phyloP scores from a whole-genome alignment of 306 rosid species.

The Vigna angularis region DNA sequence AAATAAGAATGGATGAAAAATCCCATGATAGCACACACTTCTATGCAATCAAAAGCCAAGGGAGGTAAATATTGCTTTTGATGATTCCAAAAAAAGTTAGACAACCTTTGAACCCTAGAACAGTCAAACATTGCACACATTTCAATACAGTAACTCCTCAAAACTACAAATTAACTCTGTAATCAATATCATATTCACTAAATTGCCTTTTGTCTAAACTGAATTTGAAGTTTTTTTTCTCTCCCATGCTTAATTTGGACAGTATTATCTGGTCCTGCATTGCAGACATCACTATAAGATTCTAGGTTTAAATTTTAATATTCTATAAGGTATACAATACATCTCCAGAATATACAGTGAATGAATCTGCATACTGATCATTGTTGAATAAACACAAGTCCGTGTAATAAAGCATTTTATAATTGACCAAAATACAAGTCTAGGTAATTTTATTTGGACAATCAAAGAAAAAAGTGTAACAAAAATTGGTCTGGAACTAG shows the following conservation, averaged over 20 bases:
- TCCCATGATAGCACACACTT: background rate
- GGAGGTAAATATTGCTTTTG: background rate
- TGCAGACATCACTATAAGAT: constrained; percentile 28
- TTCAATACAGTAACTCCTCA: background rate
- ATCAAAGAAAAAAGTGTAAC: constrained; percentile 7
- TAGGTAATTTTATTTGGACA: constrained; percentile 37
- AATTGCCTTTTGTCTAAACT: constrained; percentile 22
- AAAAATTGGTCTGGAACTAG: background rate
- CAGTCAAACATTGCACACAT: constrained; percentile 5
- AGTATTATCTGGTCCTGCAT: background rate
- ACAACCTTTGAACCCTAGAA: background rate
- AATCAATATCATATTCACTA: constrained; percentile 4
- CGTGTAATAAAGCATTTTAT: background rate
- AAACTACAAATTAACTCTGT: background rate
- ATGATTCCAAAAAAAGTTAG: constrained; percentile 24
- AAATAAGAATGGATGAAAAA: background rate
- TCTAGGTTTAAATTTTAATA: constrained; percentile 31
- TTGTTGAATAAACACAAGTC: background rate
- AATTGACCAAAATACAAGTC: constrained; percentile 32
- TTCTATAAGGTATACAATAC: background rate
- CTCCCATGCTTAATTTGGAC: constrained; percentile 17
- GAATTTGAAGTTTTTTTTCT: constrained; percentile 6
- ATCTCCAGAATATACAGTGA: constrained; percentile 4
- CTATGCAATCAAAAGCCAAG: background rate
- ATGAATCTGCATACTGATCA: constrained; percentile 2